Percentiles rank a stretch among this genome's conserved stretches.
phyloP scores from a whole-genome alignment of 164 flowering plant genomes.

The Vitis cinerea region DNA sequence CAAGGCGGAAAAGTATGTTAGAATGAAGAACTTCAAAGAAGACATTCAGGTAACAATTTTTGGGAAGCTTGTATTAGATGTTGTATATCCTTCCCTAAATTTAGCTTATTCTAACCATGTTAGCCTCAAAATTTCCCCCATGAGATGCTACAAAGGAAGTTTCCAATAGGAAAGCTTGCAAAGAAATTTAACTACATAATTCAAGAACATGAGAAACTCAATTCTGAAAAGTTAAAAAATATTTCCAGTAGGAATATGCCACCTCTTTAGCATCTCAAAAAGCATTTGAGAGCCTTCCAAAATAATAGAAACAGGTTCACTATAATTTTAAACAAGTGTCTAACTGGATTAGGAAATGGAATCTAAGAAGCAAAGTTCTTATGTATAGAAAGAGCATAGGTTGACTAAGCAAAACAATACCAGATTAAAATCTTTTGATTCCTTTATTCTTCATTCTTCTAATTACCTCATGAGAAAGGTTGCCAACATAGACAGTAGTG shows the following conservation, averaged over 20 bases:
- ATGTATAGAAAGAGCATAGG: slow-evolving; percentile 8
- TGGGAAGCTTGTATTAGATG: not conserved
- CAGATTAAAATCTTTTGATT: not conserved
- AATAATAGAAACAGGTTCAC: too few species aligned
- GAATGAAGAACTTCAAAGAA: not conserved
- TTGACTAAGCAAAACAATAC: not conserved
- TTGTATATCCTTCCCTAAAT: not conserved
- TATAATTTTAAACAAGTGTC: too few species aligned
- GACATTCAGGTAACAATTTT: not conserved
- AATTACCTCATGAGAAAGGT: slow-evolving; percentile 86
- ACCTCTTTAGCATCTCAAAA: not conserved
- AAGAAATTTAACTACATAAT: not conserved
- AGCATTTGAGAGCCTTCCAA: not conserved
- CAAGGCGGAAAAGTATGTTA: too few species aligned
- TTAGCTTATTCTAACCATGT: not conserved
- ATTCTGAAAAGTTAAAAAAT: too few species aligned
- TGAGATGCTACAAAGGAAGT: not conserved
- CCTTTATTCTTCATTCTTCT: slow-evolving; percentile 16
- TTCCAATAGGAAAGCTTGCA: not conserved
- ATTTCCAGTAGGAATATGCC: not conserved
- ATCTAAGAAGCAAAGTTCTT: too few species aligned
- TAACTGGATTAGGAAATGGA: too few species aligned
- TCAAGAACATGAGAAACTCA: not conserved
- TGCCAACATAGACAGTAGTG: slow-evolving; percentile 97
- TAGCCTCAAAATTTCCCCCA: not conserved